phyloP scores from a whole-genome alignment of 129 eudicot species.

The Erigeron canadensis region DNA sequence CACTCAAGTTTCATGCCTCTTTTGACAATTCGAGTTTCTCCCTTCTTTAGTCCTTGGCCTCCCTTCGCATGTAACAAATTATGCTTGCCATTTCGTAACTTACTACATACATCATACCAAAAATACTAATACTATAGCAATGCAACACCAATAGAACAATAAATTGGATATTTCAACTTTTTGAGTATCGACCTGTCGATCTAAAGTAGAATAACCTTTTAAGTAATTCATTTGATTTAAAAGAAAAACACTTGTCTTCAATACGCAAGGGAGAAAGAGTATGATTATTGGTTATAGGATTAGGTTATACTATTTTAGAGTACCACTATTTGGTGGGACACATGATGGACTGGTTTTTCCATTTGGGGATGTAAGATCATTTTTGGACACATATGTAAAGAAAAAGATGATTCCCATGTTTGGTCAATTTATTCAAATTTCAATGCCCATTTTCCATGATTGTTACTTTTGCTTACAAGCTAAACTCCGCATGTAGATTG shows the following conservation, averaged over 20 bases:
- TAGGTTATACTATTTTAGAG: constrained; percentile 14
- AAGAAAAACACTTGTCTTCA: too few species aligned
- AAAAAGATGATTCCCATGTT: constrained; percentile 13
- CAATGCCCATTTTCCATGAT: background rate
- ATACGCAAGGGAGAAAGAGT: constrained; percentile 10
- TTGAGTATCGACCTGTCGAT: too few species aligned
- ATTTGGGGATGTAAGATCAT: background rate
- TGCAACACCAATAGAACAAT: too few species aligned
- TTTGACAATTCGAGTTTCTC: too few species aligned
- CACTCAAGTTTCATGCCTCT: too few species aligned
- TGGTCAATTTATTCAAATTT: constrained; percentile 19
- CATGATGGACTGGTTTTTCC: constrained; percentile 27
- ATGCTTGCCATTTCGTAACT: constrained; percentile 15
- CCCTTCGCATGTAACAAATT: too few species aligned
- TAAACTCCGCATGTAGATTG: background rate
- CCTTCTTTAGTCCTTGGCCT: too few species aligned
- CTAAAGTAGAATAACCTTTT: too few species aligned
- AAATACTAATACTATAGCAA: too few species aligned
- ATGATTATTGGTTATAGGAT: constrained; percentile 22
- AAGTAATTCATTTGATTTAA: too few species aligned
- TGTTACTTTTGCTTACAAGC: background rate
- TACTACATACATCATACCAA: too few species aligned
- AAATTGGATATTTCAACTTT: too few species aligned
- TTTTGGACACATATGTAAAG: constrained; percentile 14
- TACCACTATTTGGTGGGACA: constrained; percentile 28